phyloP scores from a whole-genome alignment of 2,329 filamentous ascomycete genomes.

The Orbilia brochopaga region DNA sequence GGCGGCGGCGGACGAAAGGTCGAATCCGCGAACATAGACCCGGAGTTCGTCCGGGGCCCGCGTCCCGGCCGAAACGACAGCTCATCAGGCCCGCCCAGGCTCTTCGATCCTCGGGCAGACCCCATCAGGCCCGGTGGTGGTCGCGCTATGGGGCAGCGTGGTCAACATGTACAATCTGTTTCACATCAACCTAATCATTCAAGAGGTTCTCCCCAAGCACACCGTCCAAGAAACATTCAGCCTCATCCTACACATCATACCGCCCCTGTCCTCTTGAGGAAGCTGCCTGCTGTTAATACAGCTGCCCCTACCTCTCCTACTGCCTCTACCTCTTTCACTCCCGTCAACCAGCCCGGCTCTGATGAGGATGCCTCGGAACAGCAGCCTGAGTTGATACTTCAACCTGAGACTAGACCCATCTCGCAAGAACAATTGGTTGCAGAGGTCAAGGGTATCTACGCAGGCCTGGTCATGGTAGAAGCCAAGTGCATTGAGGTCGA shows the following conservation, averaged over 20 bases:
- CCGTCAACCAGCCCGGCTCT: slow-evolving; percentile 1
- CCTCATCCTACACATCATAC: slow-evolving; percentile 13
- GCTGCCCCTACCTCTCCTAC: slow-evolving; percentile 8
- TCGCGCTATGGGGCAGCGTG: slow-evolving; percentile 8
- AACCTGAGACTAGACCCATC: slow-evolving; percentile 72
- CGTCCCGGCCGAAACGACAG: slow-evolving; percentile 16
- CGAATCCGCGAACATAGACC: slow-evolving; percentile 19
- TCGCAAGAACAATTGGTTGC: slow-evolving; percentile 78
- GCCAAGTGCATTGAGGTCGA: slow-evolving; percentile 85
- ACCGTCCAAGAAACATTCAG: slow-evolving; percentile 4
- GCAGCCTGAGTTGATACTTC: slow-evolving; percentile 60
- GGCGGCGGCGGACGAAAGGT: slow-evolving; percentile 22
- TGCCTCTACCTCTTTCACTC: slow-evolving; percentile 6
- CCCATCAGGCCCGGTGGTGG: slow-evolving; percentile 9
- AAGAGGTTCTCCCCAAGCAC: not conserved
- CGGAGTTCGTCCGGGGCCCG: slow-evolving; percentile 25
- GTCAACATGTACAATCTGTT: slow-evolving; percentile 9
- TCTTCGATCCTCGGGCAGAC: slow-evolving; percentile 32
- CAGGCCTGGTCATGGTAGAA: slow-evolving; percentile 83
- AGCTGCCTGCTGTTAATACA: not conserved
- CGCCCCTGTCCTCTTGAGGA: slow-evolving; percentile 15
- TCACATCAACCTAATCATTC: slow-evolving; percentile 8
- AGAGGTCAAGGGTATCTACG: slow-evolving; percentile 84
- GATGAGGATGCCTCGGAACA: slow-evolving; percentile 30
- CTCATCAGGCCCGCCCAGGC: not conserved